Conservation (phyloP, 169 alveolate genomes). For the Plasmodium yoelii region DNA sequence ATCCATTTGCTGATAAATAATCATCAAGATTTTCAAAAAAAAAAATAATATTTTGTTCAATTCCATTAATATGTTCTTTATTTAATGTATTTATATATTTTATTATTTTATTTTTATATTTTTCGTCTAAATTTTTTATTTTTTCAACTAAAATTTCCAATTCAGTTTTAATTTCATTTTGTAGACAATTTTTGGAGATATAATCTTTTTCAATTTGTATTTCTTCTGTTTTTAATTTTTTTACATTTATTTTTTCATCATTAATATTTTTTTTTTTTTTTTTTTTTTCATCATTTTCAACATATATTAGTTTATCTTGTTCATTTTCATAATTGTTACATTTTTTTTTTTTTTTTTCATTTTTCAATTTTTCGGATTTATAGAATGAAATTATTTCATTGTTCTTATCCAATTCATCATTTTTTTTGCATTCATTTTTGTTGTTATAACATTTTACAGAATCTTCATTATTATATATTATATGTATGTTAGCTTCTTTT, state of each 20-base stretch:
- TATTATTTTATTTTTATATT: conserved; percentile 27
- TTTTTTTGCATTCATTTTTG: not conserved
- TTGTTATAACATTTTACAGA: not conserved
- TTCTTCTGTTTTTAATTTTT: not conserved
- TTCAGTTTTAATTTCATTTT: conserved; percentile 19
- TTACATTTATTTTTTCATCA: not conserved
- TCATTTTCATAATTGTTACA: not conserved
- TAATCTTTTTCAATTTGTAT: not conserved
- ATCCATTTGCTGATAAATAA: conserved; percentile 55
- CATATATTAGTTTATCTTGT: not conserved
- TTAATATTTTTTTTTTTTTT: too few species aligned
- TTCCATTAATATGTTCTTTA: conserved; percentile 30
- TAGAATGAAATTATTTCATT: not conserved
- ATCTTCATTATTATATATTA: not conserved
- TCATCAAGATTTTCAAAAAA: conserved; percentile 65
- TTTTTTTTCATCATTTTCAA: not conserved
- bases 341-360: not conserved
- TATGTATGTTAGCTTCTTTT: not conserved
- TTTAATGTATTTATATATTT: conserved; percentile 40
- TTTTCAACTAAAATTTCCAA: conserved; percentile 22
- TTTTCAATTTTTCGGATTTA: too few species aligned
- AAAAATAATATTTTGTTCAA: conserved; percentile 20
- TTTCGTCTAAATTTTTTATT: conserved; percentile 22
- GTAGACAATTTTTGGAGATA: not conserved
- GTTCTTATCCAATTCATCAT: not conserved